Conservation (phyloP, 352 stramenopile species). For the Thalassiosira livingstoniorum region DNA sequence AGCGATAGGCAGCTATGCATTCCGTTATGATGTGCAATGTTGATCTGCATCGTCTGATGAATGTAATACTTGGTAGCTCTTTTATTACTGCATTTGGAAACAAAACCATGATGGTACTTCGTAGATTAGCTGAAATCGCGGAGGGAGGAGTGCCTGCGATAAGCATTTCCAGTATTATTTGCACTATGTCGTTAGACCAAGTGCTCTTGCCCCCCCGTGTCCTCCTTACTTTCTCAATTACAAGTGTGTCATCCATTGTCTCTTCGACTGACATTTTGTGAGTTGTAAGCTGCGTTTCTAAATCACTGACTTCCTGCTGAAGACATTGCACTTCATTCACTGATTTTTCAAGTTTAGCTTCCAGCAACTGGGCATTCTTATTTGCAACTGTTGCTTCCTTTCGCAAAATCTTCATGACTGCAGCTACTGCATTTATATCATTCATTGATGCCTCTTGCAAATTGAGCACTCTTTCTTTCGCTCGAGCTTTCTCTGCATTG, state of each 20-base stretch:
- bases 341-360: no score
- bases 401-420: no score
- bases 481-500: no score
- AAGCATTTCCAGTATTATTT: neutral
- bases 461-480: no score
- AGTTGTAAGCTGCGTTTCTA: neutral
- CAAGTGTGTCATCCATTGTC: neutral
- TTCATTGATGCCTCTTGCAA: no score
- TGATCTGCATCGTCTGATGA: neutral
- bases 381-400: no score
- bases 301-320: no score
- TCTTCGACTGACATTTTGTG: neutral
- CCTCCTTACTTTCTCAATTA: no score
- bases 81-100: no score
- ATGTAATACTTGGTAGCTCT: neutral
- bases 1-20: neutral
- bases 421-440: no score
- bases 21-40: neutral
- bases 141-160: neutral
- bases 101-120: neutral
- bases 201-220: neutral
- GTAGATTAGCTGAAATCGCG: neutral
- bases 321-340: no score
- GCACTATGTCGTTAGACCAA: neutral
- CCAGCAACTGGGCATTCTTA: no score